These are phyloP conservation scores for Neopestalotiopsis sp. DNA, from an alignment of 2,329 filamentous ascomycete species.

Conservation along the genomic window DNA sequence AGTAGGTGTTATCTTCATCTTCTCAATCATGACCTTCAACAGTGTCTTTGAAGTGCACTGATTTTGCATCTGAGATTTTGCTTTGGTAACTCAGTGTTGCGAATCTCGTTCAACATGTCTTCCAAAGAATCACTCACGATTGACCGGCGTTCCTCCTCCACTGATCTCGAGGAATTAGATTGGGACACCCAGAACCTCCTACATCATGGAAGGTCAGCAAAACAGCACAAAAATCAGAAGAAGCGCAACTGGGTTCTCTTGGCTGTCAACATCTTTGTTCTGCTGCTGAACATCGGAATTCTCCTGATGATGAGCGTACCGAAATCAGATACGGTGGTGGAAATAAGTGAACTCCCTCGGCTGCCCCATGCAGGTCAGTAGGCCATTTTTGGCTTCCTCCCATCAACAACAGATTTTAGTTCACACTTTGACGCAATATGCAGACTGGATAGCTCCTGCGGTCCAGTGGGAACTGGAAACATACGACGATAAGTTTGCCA, in stretches of 20 bases:
- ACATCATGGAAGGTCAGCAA: background rate
- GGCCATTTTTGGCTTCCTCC: background rate
- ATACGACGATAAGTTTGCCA: slow-evolving; percentile 6
- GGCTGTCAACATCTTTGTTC: background rate
- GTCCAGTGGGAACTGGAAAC: background rate
- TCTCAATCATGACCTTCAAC: background rate
- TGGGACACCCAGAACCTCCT: background rate
- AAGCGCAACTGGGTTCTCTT: slow-evolving; percentile 5
- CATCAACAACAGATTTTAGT: background rate
- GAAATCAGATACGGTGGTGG: background rate
- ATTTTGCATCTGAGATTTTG: background rate
- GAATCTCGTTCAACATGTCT: background rate
- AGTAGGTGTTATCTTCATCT: no score
- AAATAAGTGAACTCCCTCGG: background rate
- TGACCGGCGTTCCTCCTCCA: background rate
- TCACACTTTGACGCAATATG: background rate
- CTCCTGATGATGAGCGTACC: slow-evolving; percentile 1
- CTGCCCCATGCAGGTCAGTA: slow-evolving; percentile 7
- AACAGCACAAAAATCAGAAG: background rate
- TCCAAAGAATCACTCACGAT: slow-evolving; percentile 6
- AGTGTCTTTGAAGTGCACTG: background rate
- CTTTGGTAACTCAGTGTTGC: background rate
- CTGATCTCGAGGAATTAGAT: background rate
- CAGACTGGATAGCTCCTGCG: background rate
- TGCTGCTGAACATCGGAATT: background rate